Conservation (phyloP, 176 grass and related monocot genomes). For the Zoysia pacifica region DNA sequence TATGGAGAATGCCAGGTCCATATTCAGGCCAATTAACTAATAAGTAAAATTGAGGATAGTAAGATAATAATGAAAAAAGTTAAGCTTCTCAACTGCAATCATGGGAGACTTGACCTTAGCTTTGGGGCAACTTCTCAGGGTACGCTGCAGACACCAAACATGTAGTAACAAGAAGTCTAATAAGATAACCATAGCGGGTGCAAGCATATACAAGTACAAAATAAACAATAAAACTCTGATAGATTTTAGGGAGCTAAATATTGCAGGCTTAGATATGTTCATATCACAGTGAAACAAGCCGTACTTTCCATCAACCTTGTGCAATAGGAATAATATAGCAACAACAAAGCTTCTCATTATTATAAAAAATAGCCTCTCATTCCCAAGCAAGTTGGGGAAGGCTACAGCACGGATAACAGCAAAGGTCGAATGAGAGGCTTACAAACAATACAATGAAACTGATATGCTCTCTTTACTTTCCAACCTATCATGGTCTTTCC, state of each 20-base stretch:
- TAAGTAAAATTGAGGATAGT: not conserved
- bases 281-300: constrained; percentile 8
- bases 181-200: not conserved
- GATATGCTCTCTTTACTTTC: constrained; percentile 24
- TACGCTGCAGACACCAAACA: constrained; percentile 57
- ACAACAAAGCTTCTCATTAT: no score
- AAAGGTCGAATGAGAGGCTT: constrained; percentile 3
- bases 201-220: constrained; percentile 25
- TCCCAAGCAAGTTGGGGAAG: no score
- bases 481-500: not conserved
- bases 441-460: constrained; percentile 8
- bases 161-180: constrained; percentile 22
- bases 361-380: no score
- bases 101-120: constrained; percentile 53
- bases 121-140: constrained; percentile 66
- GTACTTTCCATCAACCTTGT: constrained; percentile 13
- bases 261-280: not conserved
- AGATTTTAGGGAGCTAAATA: constrained; percentile 3
- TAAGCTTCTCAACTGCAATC: constrained; percentile 59
- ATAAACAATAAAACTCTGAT: constrained; percentile 12
- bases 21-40: not conserved
- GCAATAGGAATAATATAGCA: constrained; percentile 1
- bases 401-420: constrained; percentile 8
- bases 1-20: not conserved
- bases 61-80: not conserved